Evolutionary conservation across 2,329 filamentous ascomycete species (phyloP), one percentile per base, ranked within the genome.

Genomic region (Lizonia empirigonia): DNA sequence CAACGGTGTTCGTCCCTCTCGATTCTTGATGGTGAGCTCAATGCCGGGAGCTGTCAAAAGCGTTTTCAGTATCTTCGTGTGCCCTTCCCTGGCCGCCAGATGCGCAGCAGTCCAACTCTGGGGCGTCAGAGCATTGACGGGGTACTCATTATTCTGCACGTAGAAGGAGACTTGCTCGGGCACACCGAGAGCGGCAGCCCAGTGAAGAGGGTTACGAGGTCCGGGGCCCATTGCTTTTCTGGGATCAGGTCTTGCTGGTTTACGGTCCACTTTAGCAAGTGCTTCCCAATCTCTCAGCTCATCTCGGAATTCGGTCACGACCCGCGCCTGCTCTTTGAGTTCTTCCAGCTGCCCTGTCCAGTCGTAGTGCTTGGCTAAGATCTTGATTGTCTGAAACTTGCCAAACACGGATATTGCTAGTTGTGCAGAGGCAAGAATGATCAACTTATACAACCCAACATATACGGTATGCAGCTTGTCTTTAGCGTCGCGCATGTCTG

Each of bases 71-170:
- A 63, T 56, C 41, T 47, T 53, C 2, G 35, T 53, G 19, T 57
- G 55, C 10, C 53, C 58, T 27, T 59, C 42, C 23, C 48, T 37
- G n/a, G 55, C 56, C 15, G 58, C 60, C 5, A 63, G 27, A 37
- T 63, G 58, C 24, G 47, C 47, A 23, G 58, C 59, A 10, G 59
- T 62, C 58, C 58, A 62, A 10, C 44, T 47, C 16, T 44, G 45
- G 8, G 48, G 53, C 16, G 56, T 58, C 3, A 63, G 58, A 6
- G 60, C 58, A 36, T 63, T 63, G 36, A 63, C 55, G 0, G 58
- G 60, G 19, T 59, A 63, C 27, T 59, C 54, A 1, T 56, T 54
- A n/a, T 47, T 53, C 20, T 57, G 53, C 7, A 63, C 42, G 12
- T 55, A 46, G 7, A 42, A 41, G 6, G 34, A 34, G 15, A 60